Evolutionary conservation across 2,329 filamentous ascomycete species (phyloP), one percentile per base, ranked within the genome.

Genomic region (Beauveria brongniartii): DNA sequence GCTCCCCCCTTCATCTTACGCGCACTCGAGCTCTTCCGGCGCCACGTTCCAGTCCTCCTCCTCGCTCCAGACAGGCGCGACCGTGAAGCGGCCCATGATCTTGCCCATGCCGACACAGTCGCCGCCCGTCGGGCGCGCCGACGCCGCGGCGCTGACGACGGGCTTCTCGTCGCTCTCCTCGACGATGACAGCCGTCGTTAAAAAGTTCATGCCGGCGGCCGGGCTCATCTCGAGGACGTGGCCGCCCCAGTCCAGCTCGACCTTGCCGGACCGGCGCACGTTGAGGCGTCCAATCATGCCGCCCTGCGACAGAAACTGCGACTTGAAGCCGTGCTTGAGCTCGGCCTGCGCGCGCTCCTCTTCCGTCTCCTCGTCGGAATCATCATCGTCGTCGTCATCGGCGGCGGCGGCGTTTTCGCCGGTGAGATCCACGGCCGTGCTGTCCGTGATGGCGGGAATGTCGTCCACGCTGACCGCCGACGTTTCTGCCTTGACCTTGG

Each of bases 201-300:
- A 66, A 67, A 86, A 87, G 64, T 79, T 78, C 28, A 80, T 78
- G 57, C 79, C 80, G 14, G 80, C 77, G 22, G 80, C 82, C 3
- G 77, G 73, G 41, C 74, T 74, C 64, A 87, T 73, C 66, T 81
- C 77, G 61, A 86, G 75, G 41, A 73, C 76, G 63, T 78, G 78
- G 28, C 84, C 84, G 55, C 85, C 85, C 83, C 84, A 88, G 70
- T 81, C 80, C 37, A 88, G 73, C 70, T 86, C 82, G 2, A 85
- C 80, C 62, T 80, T 82, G 63, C 85, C 85, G 9, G 83, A 87
- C 69, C 82, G 80, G 63, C 83, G 81, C 50, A 88, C 81, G 60
- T 82, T 77, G 56, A 88, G 75, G 67, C 81, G 81, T 46, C 85
- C 85, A 55, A 87, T 75, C 68, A 78, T 80, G n/a, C 85, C 85